These are phyloP conservation scores for Lodderomyces oxycetoniae DNA, from an alignment of 1,139 yeast species.

Conservation along the genomic window DNA sequence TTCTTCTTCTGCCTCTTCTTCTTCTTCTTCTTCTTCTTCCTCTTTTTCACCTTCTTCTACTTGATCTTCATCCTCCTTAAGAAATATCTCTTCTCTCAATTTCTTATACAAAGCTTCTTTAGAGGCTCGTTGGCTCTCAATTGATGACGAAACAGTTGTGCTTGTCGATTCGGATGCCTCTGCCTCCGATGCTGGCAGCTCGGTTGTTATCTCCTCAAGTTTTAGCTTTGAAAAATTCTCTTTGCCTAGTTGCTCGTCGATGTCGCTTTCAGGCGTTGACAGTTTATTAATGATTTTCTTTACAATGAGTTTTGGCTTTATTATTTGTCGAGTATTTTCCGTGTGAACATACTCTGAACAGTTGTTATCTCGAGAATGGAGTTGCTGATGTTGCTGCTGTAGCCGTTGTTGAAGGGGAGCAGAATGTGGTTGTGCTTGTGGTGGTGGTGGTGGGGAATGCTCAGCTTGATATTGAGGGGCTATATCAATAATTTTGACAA, in stretches of 20 bases:
- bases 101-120: slow-evolving; percentile 41
- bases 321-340: neutral
- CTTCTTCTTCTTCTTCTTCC: slow-evolving; percentile 20
- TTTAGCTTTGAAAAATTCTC: slow-evolving; percentile 6
- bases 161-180: slow-evolving; percentile 2
- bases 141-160: slow-evolving; percentile 10
- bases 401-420: slow-evolving; percentile 1
- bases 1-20: slow-evolving; percentile 9
- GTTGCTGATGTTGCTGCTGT: slow-evolving; percentile 2
- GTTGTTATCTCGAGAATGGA: neutral
- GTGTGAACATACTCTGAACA: too few relatives aligned
- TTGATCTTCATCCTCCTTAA: slow-evolving; percentile 23
- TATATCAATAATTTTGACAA: slow-evolving; percentile 12
- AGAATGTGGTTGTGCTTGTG: neutral
- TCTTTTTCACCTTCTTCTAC: slow-evolving; percentile 25
- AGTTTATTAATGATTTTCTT: slow-evolving; percentile 14
- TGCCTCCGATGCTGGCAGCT: slow-evolving; percentile 9
- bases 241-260: slow-evolving; percentile 4
- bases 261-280: slow-evolving; percentile 6
- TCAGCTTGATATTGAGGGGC: slow-evolving; percentile 12
- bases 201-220: slow-evolving; percentile 9
- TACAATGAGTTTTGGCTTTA: slow-evolving; percentile 19
- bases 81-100: slow-evolving; percentile 44
- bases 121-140: slow-evolving; percentile 23
- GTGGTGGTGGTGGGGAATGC: slow-evolving; percentile 6